Evolutionary conservation across 2,329 filamentous ascomycete genomes (phyloP), one percentile per base, ranked within the genome.

Genomic region (Penicillium sp.): DNA sequence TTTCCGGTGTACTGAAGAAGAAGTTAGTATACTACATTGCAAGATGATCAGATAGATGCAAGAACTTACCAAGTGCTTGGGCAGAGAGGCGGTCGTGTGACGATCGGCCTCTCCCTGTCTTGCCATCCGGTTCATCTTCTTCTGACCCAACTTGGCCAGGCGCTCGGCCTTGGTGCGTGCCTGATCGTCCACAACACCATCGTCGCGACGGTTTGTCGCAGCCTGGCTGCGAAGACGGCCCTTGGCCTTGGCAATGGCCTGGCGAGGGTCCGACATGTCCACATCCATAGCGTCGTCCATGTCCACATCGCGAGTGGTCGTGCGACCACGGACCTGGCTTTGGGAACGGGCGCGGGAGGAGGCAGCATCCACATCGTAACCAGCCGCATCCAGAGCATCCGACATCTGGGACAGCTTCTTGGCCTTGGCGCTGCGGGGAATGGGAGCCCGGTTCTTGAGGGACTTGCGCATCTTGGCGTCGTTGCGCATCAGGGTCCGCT

Each of bases 111-210:
- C 93, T 77, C 93, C 93, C 77, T 94, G 87, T 70, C 90, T 83
- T 39, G 93, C 93, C 85, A 94, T 93, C 58, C 91, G 82, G 77
- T 98, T 98, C 89, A 94, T 96, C 81, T 89, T 91, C 79, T 91
- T 89, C 83, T 98, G 93, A 63, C 84, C 79, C 67, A 98, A 74
- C 79, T 95, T 97, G 66, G 83, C 79, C 68, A 94, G 76, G 64
- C 85, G 83, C 71, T 95, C 90, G 33, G 88, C 89, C 80, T 91
- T 80, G 52, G 77, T 79, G 38, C n/a, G n/a, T n/a, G n/a, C n/a
- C n/a, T n/a, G n/a, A n/a, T n/a, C n/a, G n/a, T n/a, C n/a, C n/a
- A n/a, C n/a, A n/a, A 97, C 84, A 64, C 72, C 72, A 53, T 74
- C 72, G 15, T 65, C 62, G 45, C 68, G 66, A 63, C 72, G 68